Percentiles rank a stretch among this genome's conserved stretches.
phyloP scores from a whole-genome alignment of 768 basidiomycete species.

The Cyclocybe aegerita region DNA sequence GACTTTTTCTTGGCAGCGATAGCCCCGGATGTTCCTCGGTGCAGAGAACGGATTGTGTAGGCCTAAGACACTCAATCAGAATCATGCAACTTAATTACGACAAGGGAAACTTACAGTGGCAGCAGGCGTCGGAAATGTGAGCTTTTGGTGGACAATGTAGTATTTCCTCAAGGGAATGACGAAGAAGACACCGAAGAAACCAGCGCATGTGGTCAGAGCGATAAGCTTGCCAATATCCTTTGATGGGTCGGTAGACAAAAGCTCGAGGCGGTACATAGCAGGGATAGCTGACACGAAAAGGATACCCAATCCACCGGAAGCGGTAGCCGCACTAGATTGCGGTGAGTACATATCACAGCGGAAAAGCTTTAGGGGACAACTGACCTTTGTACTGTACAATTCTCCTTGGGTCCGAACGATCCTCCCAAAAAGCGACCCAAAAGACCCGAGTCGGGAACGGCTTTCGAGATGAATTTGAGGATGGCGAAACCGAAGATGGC shows the following conservation, averaged over 20 bases:
- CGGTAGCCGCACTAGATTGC: constrained; percentile 45
- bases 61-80: constrained; percentile 31
- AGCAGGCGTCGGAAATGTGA: constrained; percentile 64
- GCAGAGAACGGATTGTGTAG: constrained; percentile 61
- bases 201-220: constrained; percentile 50
- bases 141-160: constrained; percentile 62
- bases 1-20: constrained; percentile 56
- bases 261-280: constrained; percentile 55
- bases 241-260: constrained; percentile 43
- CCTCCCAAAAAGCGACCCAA: constrained; percentile 49
- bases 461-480: constrained; percentile 52
- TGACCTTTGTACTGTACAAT: constrained; percentile 59
- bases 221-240: constrained; percentile 57
- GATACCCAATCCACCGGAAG: constrained; percentile 58
- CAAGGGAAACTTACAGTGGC: constrained; percentile 44
- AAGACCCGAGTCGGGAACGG: constrained; percentile 45
- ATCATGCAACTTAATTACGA: not conserved
- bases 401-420: constrained; percentile 65
- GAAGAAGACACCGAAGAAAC: constrained; percentile 67
- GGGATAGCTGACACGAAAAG: constrained; percentile 61
- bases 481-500: constrained; percentile 63
- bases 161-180: constrained; percentile 61
- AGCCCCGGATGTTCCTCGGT: constrained; percentile 49
- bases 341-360: not conserved
- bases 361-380: constrained; percentile 1